phyloP scores from a whole-genome alignment of 352 stramenopile species.

The Globisporangium canariense region DNA sequence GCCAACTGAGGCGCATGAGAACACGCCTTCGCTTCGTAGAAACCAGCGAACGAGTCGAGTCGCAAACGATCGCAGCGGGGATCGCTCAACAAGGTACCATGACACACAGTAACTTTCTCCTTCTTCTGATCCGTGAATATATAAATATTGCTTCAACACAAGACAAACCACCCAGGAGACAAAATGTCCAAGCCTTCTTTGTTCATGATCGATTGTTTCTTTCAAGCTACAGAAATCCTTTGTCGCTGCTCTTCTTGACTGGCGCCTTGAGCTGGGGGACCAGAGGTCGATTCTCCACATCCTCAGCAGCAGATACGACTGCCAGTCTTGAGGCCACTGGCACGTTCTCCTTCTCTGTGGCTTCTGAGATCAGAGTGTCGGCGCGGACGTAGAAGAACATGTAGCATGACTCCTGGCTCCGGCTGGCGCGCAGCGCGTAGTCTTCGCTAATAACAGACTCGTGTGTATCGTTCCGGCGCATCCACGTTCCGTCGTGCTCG shows the following conservation, averaged over 20 bases:
- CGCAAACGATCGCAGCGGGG: neutral
- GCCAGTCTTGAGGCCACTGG: conserved; percentile 18
- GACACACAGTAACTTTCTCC: conserved; percentile 9
- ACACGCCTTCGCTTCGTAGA: neutral
- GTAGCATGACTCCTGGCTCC: conserved; percentile 84
- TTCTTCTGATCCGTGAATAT: conserved; percentile 13
- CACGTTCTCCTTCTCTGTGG: conserved; percentile 67
- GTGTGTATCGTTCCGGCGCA: conserved; percentile 79
- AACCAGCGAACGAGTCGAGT: neutral
- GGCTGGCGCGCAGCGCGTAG: conserved; percentile 64
- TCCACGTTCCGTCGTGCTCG: conserved; percentile 47
- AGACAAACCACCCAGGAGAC: neutral
- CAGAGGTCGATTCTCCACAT: conserved; percentile 1
- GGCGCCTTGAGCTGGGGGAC: conserved; percentile 23
- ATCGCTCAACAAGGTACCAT: conserved; percentile 1
- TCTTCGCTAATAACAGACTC: conserved; percentile 78
- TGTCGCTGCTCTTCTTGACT: conserved; percentile 19
- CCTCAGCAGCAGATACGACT: conserved; percentile 5
- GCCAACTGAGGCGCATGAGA: neutral
- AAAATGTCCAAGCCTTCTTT: neutral
- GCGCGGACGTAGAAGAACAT: conserved; percentile 84
- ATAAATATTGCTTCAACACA: conserved; percentile 16
- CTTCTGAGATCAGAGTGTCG: conserved; percentile 16
- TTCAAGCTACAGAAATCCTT: conserved; percentile 32
- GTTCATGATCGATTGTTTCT: neutral